phyloP scores from a whole-genome alignment of 2,329 filamentous ascomycete species.

The Epichloe glyceriae region DNA sequence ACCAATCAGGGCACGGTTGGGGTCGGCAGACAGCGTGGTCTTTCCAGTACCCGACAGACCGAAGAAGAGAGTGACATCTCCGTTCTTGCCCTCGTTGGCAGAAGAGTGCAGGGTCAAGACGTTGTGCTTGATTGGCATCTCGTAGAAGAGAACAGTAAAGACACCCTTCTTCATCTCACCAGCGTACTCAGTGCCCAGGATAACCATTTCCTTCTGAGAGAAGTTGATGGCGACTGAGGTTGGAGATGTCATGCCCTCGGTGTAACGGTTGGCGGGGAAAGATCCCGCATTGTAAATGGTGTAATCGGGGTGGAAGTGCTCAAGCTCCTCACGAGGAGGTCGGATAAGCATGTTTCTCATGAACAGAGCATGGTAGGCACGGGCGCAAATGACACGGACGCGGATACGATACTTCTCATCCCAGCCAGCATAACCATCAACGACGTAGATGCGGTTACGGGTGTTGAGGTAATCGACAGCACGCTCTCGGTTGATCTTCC shows the following conservation, averaged over 20 bases:
- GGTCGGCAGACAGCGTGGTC: slow-evolving; percentile 94
- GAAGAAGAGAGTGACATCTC: slow-evolving; percentile 98
- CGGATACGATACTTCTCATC: slow-evolving; percentile 96
- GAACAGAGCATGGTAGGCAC: slow-evolving; percentile 98
- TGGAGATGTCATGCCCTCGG: slow-evolving; percentile 94
- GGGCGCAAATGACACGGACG: slow-evolving; percentile 94
- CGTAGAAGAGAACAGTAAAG: slow-evolving; percentile 99
- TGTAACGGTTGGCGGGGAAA: slow-evolving; percentile 97
- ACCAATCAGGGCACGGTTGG: slow-evolving; percentile 89
- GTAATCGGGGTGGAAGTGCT: slow-evolving; percentile 98
- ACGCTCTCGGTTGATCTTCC: slow-evolving; percentile 98
- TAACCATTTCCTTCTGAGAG: slow-evolving; percentile 99
- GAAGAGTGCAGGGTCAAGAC: slow-evolving; percentile 97
- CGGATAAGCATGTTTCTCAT: slow-evolving; percentile 99
- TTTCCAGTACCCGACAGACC: slow-evolving; percentile 97
- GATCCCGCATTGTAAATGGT: slow-evolving; percentile 98
- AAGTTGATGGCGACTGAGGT: slow-evolving; percentile 99
- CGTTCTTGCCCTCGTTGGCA: slow-evolving; percentile 87
- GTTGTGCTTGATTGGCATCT: slow-evolving; percentile 99
- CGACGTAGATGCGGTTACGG: slow-evolving; percentile 93
- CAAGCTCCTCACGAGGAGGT: slow-evolving; percentile 77
- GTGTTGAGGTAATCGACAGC: slow-evolving; percentile 99
- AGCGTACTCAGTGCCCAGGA: slow-evolving; percentile 96
- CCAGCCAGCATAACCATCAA: slow-evolving; percentile 97
- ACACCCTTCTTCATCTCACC: slow-evolving; percentile 80